Percentiles rank a stretch among this genome's conserved stretches.
Conservation (phyloP, 2,329 filamentous ascomycete genomes). For the Epichloe glyceriae region DNA sequence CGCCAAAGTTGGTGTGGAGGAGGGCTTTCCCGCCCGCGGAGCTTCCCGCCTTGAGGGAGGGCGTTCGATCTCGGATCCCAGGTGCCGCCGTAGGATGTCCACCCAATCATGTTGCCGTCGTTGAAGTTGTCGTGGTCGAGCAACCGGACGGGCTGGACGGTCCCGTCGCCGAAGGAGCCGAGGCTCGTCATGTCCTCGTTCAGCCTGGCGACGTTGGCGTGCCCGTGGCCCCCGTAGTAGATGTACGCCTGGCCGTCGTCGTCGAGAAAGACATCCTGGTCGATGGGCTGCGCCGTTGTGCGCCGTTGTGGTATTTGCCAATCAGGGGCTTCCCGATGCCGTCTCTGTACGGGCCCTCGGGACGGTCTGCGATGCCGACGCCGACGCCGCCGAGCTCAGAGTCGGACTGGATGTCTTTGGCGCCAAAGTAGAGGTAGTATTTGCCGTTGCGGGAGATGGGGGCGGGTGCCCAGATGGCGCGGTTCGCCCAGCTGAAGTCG, state of each 20-base stretch:
- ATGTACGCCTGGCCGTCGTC: conserved; percentile 30
- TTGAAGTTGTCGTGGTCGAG: conserved; percentile 29
- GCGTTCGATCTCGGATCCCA: conserved; percentile 8
- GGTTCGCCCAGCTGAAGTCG: conserved; percentile 27
- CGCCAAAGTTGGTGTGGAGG: conserved; percentile 24
- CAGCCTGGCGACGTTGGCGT: conserved; percentile 28
- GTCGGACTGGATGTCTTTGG: conserved; percentile 30
- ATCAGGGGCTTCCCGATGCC: conserved; percentile 22
- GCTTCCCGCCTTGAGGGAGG: conserved; percentile 14
- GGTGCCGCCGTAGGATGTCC: conserved; percentile 17
- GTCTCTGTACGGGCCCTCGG: conserved; percentile 24
- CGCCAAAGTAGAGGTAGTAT: conserved; percentile 38
- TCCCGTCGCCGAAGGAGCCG: conserved; percentile 28
- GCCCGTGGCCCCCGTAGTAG: conserved; percentile 26
- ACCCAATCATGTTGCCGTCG: conserved; percentile 25
- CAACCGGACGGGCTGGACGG: conserved; percentile 30
- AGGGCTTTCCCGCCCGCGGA: conserved; percentile 14
- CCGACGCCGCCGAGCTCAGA: conserved; percentile 26
- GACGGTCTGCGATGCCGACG: conserved; percentile 19
- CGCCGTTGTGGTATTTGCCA: conserved; percentile 27
- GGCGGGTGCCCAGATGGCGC: conserved; percentile 35
- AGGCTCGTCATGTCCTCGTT: conserved; percentile 29
- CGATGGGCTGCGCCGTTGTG: conserved; percentile 34
- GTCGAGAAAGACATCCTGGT: conserved; percentile 28
- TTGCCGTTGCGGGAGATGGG: conserved; percentile 28